A percentile compares a stretch with the other conserved stretches of the same genome.
phyloP scores from a whole-genome alignment of 345 rosid genomes.

The Dipteronia dyeriana region DNA sequence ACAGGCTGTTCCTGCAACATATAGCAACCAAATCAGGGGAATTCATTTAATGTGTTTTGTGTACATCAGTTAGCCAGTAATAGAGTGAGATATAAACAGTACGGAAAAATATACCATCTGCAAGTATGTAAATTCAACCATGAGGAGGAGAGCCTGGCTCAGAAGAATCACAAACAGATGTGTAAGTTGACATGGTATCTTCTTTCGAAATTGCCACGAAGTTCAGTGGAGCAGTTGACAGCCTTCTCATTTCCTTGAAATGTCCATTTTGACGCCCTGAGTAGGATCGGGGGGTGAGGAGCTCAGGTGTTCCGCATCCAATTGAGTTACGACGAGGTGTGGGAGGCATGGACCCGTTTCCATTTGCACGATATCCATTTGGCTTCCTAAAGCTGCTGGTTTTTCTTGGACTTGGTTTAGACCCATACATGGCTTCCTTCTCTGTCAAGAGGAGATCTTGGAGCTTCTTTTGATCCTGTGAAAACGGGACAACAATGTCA shows the following conservation, averaged over 20 bases:
- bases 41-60: neutral
- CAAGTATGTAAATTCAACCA: conserved; percentile 32
- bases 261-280: conserved; percentile 90
- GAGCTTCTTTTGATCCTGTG: conserved; percentile 93
- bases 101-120: conserved; percentile 29
- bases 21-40: neutral
- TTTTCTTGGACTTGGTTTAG: conserved; percentile 92
- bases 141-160: conserved; percentile 88
- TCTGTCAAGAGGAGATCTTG: conserved; percentile 84
- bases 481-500: conserved; percentile 18
- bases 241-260: conserved; percentile 81
- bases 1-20: conserved; percentile 21
- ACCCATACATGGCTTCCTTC: conserved; percentile 89
- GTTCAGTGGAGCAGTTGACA: conserved; percentile 79
- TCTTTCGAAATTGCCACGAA: conserved; percentile 86
- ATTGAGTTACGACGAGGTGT: conserved; percentile 81
- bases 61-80: too few relatives aligned
- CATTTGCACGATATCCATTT: conserved; percentile 70
- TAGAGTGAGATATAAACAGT: neutral
- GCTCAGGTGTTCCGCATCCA: conserved; percentile 76
- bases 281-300: conserved; percentile 86
- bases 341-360: conserved; percentile 89
- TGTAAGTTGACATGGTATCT: conserved; percentile 78
- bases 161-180: conserved; percentile 82
- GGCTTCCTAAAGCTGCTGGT: conserved; percentile 81